phyloP scores from a whole-genome alignment of 1,284 basidiomycete species.

The Sanghuangporus weigelae region DNA sequence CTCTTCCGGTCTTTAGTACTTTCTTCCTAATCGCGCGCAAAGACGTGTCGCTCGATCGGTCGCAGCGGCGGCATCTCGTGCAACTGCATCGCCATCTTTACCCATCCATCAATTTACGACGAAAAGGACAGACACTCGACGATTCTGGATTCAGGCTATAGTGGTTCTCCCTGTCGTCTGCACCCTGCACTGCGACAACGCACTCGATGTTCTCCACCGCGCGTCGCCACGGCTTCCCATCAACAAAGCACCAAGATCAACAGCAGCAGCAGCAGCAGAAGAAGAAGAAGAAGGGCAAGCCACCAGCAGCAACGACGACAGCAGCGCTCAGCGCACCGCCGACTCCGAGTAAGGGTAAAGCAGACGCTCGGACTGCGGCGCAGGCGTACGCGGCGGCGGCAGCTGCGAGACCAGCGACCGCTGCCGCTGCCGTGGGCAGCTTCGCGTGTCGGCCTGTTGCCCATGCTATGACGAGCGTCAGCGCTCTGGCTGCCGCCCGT shows the following conservation, averaged over 20 bases:
- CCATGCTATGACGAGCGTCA: background rate
- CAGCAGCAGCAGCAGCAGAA: background rate
- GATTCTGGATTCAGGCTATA: conserved; percentile 1
- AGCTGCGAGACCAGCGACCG: conserved; percentile 9
- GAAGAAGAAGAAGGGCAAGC: conserved; percentile 4
- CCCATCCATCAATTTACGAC: background rate
- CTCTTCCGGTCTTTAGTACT: conserved; percentile 4
- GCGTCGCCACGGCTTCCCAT: conserved; percentile 14
- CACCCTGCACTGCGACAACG: conserved; percentile 7
- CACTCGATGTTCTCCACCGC: conserved; percentile 13
- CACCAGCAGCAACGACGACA: background rate
- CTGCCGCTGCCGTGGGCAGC: background rate
- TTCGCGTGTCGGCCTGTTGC: background rate
- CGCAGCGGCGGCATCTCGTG: background rate
- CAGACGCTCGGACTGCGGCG: background rate
- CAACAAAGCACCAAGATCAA: background rate
- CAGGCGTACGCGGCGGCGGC: conserved; percentile 1
- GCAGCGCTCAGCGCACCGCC: conserved; percentile 10
- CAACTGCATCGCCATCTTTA: background rate
- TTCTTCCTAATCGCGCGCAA: background rate
- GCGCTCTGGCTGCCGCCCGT: background rate
- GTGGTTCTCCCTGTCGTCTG: conserved; percentile 23
- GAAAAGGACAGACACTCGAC: background rate
- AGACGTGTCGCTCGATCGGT: background rate
- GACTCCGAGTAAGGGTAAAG: conserved; percentile 2